Percentiles rank a stretch among this genome's conserved stretches.
These are phyloP conservation scores for Fragaria nilgerrensis DNA, from an alignment of 306 rosid genomes.

Conservation along the genomic window DNA sequence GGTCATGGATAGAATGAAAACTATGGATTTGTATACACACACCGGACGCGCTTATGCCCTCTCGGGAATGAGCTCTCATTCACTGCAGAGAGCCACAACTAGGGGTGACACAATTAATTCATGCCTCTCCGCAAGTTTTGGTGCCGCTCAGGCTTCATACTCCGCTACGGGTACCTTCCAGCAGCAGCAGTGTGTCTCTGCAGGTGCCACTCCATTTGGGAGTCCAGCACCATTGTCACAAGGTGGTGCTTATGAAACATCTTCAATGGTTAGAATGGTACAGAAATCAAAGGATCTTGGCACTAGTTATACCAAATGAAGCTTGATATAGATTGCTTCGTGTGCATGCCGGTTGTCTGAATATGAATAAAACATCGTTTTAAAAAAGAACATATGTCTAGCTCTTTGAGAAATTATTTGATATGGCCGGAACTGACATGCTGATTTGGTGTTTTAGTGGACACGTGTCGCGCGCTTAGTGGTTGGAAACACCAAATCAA, in stretches of 20 bases:
- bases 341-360: neutral
- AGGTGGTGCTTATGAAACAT: neutral
- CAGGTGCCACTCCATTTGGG: neutral
- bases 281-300: neutral
- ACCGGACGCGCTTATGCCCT: slow-evolving; percentile 8
- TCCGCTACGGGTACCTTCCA: neutral
- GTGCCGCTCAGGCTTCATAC: neutral
- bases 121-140: neutral
- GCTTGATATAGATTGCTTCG: neutral
- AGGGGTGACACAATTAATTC: slow-evolving; percentile 5
- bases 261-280: neutral
- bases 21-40: neutral
- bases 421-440: no score
- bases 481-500: no score
- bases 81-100: slow-evolving; percentile 14
- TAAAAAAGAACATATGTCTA: no score
- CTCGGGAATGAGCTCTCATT: slow-evolving; percentile 16
- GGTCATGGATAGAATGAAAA: slow-evolving; percentile 15
- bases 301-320: neutral
- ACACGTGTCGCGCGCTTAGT: no score
- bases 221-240: neutral
- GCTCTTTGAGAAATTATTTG: no score
- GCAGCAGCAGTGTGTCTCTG: neutral
- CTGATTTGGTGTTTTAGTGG: no score
- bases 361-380: no score